Base-by-base conservation (phyloP, 805 yeast genomes). In the Barnettozyma siamensis region DNA sequence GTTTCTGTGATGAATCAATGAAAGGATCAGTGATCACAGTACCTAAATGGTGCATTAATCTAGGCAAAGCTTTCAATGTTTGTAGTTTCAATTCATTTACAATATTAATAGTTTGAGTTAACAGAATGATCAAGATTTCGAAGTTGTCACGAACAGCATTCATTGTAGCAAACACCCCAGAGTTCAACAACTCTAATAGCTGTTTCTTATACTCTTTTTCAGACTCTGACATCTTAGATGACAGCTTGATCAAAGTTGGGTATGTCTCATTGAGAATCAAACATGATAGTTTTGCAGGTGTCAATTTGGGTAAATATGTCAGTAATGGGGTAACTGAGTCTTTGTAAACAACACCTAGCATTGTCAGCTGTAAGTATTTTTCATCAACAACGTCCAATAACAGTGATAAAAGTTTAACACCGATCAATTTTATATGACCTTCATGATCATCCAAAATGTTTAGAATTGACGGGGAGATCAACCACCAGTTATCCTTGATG, bases 361-460 rank as follows among this genome's bases (percentile, higher is more conserved):
- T 55, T 0, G 59, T 57, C 19, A 41, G 27, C 5, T 35, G 33
- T 6, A 57, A 38, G 31, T 34, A 54, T 3, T 37, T 39, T 2
- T 45, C 38, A 9, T 50, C 50, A n/a, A 49, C 43, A 6, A 26
- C 35, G 2, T 45, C 46, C 26, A 57, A 42, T 12, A 57, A 13
- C 1, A 30, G 19, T 3, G 45, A 35, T 7, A 57, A 24, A 1
- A 57, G 28, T 26, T 30, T 32, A 9, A 54, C 54, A 20, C 61
- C 61, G 33, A 42, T 33, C 1, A 53, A 27, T 34, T 55, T 55
- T 4, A 57, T 50, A 6, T 44, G 37, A 4, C 54, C 58, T 27
- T 57, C 61, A 40, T 57, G 58, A 27, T 57, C 60, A 43, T 57
- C 61, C 9, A 57, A 19, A 1, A 54, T 38, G 34, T 57, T 57